These are phyloP conservation scores for Penicillium polonicum DNA, from an alignment of 2,329 filamentous ascomycete genomes.

Conservation along the genomic window DNA sequence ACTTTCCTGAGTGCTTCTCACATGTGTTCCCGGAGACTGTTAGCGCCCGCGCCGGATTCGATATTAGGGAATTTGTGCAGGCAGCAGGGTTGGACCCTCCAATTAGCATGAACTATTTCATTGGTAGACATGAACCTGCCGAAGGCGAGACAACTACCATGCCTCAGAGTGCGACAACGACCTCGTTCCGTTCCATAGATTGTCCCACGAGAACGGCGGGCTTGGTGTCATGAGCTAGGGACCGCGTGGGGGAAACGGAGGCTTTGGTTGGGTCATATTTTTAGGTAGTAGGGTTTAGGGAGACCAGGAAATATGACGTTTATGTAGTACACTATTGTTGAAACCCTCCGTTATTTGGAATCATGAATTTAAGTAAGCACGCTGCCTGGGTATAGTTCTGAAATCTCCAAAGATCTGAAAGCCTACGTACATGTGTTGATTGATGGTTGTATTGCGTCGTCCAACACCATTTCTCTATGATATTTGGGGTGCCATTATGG, in stretches of 20 bases:
- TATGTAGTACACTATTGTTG: no score
- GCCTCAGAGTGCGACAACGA: constrained; percentile 17
- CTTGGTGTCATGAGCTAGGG: background rate
- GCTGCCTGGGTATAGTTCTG: background rate
- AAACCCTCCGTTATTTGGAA: background rate
- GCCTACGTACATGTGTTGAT: no score
- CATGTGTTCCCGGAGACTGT: constrained; percentile 30
- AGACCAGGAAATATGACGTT: background rate
- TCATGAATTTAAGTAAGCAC: background rate
- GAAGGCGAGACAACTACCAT: constrained; percentile 5
- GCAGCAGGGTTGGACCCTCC: constrained; percentile 32
- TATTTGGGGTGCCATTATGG: background rate
- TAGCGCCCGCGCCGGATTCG: constrained; percentile 33
- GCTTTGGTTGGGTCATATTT: background rate
- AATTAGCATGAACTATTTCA: constrained; percentile 42
- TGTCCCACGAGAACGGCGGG: constrained; percentile 3
- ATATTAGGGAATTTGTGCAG: constrained; percentile 35
- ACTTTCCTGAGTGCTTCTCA: constrained; percentile 32
- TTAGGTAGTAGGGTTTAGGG: no score
- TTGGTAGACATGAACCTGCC: constrained; percentile 32
- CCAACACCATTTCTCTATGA: background rate
- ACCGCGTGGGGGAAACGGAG: background rate
- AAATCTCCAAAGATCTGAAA: background rate
- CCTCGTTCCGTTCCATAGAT: constrained; percentile 19
- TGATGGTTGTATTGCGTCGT: no score